These are phyloP conservation scores for Knoxia roxburghii DNA, from an alignment of 257 asterid genomes.

Conservation along the genomic window DNA sequence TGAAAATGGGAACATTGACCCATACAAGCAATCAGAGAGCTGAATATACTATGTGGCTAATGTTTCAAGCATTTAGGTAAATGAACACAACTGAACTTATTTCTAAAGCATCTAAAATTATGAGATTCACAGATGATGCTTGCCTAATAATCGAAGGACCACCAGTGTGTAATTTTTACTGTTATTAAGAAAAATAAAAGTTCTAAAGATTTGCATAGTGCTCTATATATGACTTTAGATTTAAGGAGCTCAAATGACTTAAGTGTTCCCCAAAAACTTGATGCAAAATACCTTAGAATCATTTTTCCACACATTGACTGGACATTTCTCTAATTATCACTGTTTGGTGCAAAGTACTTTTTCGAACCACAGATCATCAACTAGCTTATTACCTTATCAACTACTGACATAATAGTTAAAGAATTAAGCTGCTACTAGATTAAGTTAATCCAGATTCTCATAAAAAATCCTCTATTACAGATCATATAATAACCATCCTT, in stretches of 20 bases:
- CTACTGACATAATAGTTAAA: neutral
- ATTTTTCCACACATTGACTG: neutral
- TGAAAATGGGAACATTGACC: constrained; percentile 20
- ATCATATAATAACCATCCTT: neutral
- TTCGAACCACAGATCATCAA: neutral
- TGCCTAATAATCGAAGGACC: no score
- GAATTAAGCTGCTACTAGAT: neutral
- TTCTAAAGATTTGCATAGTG: neutral
- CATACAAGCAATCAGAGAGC: neutral
- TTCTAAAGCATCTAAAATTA: neutral
- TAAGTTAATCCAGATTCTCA: neutral
- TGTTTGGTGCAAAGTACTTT: neutral
- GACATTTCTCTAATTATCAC: neutral
- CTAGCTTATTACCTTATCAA: neutral
- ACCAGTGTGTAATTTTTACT: no score
- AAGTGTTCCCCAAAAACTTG: neutral
- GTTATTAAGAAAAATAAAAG: neutral
- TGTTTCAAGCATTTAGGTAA: neutral
- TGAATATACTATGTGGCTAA: neutral
- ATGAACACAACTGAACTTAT: neutral
- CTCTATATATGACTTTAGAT: neutral
- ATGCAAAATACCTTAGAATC: neutral
- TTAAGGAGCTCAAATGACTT: no score
- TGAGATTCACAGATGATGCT: neutral
- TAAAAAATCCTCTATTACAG: neutral